Percentiles rank a stretch among this genome's conserved stretches.
Conservation (phyloP, 2,329 filamentous ascomycete genomes). For the Ascochyta rabiei region DNA sequence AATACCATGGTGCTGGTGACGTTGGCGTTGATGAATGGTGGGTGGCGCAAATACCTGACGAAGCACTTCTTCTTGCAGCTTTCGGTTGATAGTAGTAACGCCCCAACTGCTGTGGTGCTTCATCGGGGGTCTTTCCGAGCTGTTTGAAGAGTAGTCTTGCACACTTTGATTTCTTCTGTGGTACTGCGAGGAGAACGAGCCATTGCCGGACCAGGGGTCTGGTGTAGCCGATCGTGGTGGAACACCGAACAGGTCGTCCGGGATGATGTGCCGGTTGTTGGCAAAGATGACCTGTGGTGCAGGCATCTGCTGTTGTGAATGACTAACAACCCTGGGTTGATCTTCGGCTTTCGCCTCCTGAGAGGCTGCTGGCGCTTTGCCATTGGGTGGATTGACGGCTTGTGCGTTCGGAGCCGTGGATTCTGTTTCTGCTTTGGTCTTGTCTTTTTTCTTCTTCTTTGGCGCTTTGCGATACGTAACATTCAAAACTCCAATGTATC, state of each 20-base stretch:
- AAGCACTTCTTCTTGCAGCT: slow-evolving; percentile 86
- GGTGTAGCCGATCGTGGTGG: slow-evolving; percentile 53
- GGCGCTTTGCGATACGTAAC: slow-evolving; percentile 89
- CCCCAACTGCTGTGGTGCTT: slow-evolving; percentile 73
- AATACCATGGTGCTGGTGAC: slow-evolving; percentile 69
- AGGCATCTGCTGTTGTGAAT: slow-evolving; percentile 75
- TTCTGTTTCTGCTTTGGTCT: slow-evolving; percentile 29
- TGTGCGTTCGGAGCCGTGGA: slow-evolving; percentile 22
- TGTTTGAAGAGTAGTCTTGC: slow-evolving; percentile 31
- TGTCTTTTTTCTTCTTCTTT: slow-evolving; percentile 61
- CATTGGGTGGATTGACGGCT: slow-evolving; percentile 23
- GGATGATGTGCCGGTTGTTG: slow-evolving; percentile 92
- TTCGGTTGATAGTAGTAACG: slow-evolving; percentile 87
- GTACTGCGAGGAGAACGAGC: slow-evolving; percentile 39
- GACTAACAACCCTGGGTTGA: slow-evolving; percentile 63
- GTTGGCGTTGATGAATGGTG: slow-evolving; percentile 79
- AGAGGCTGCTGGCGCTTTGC: slow-evolving; percentile 19
- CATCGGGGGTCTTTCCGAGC: slow-evolving; percentile 49
- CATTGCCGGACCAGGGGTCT: slow-evolving; percentile 41
- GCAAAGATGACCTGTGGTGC: slow-evolving; percentile 92
- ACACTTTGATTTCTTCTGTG: slow-evolving; percentile 47
- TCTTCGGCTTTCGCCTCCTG: slow-evolving; percentile 23
- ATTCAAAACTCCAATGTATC: slow-evolving; percentile 96
- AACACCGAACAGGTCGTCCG: slow-evolving; percentile 77
- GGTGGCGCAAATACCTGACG: slow-evolving; percentile 89